These are phyloP conservation scores for Ogataea parapolymorpha DNA, from an alignment of 805 yeast species.

Conservation along the genomic window DNA sequence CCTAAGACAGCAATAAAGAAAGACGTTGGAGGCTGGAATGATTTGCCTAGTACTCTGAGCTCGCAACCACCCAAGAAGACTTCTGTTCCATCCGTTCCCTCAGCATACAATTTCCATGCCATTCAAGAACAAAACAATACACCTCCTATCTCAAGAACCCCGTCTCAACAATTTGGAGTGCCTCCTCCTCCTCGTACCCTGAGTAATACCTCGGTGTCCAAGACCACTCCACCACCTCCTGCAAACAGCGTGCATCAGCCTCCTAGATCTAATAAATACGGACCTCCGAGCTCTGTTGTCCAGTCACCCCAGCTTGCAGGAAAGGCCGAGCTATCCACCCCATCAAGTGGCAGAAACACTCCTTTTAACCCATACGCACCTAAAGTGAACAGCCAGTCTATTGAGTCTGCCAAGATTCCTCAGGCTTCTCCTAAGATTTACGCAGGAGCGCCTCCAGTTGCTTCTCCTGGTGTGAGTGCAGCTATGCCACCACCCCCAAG, in stretches of 20 bases:
- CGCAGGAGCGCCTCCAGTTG: conserved; percentile 5
- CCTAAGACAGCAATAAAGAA: conserved; percentile 33
- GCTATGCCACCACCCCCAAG: conserved; percentile 22
- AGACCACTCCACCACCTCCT: conserved; percentile 13
- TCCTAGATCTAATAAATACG: conserved; percentile 21
- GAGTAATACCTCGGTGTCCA: conserved; percentile 20
- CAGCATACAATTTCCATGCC: conserved; percentile 24
- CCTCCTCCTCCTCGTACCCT: conserved; percentile 31
- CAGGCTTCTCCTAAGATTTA: conserved; percentile 17
- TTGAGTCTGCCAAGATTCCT: conserved; percentile 27
- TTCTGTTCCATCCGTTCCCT: conserved; percentile 24
- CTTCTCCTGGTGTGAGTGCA: conserved; percentile 7
- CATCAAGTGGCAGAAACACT: conserved; percentile 11
- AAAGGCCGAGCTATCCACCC: conserved; percentile 13
- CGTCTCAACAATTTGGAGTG: conserved; percentile 30
- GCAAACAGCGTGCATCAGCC: conserved; percentile 10
- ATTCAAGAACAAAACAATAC: conserved; percentile 17
- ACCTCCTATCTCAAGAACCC: conserved; percentile 24
- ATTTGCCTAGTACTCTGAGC: conserved; percentile 49
- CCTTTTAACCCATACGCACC: conserved; percentile 37
- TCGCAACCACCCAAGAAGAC: conserved; percentile 27
- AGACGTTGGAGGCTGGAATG: conserved; percentile 71
- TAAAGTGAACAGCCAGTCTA: conserved; percentile 21
- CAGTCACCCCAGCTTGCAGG: conserved; percentile 27
- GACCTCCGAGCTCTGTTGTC: conserved; percentile 16